Conservation (phyloP, 1,284 basidiomycete genomes). For the Phylloboletellus chloephorus region DNA sequence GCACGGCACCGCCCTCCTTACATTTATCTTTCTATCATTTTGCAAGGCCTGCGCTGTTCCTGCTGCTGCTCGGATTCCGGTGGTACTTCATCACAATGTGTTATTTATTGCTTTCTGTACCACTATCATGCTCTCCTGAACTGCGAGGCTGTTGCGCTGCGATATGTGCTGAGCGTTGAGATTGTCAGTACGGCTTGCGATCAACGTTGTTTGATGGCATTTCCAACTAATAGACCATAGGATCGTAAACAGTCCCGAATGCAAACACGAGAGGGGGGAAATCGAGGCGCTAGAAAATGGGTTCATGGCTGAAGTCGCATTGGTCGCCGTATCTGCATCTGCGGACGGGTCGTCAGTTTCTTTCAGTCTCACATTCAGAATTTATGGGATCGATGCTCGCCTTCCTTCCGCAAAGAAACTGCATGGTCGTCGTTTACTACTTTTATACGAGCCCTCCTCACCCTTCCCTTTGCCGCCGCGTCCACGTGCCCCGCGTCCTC, state of each 20-base stretch:
- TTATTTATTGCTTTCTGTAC: conserved; percentile 38
- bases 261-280: conserved; percentile 11
- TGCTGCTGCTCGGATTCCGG: conserved; percentile 31
- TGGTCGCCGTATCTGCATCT: conserved; percentile 83
- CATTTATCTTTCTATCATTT: conserved; percentile 31
- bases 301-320: conserved; percentile 74
- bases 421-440: conserved; percentile 78
- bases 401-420: conserved; percentile 84
- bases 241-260: conserved; percentile 15
- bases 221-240: conserved; percentile 11
- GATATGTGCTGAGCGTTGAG: conserved; percentile 1
- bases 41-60: conserved; percentile 23
- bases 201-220: conserved; percentile 10
- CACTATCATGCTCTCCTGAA: conserved; percentile 27
- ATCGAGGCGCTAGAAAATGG: conserved; percentile 26
- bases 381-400: conserved; percentile 62
- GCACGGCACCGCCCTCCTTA: conserved; percentile 19
- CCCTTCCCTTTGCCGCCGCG: conserved; percentile 46
- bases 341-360: conserved; percentile 46
- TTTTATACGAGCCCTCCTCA: conserved; percentile 53
- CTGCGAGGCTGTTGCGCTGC: conserved; percentile 14
- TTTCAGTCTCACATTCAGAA: conserved; percentile 33
- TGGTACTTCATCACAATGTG: conserved; percentile 26
- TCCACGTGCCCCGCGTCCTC: conserved; percentile 32
- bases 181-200: conserved; percentile 8